Percentiles rank a stretch among this genome's conserved stretches.
Conservation (phyloP, 164 flowering plant species). For the Aristolochia californica region DNA sequence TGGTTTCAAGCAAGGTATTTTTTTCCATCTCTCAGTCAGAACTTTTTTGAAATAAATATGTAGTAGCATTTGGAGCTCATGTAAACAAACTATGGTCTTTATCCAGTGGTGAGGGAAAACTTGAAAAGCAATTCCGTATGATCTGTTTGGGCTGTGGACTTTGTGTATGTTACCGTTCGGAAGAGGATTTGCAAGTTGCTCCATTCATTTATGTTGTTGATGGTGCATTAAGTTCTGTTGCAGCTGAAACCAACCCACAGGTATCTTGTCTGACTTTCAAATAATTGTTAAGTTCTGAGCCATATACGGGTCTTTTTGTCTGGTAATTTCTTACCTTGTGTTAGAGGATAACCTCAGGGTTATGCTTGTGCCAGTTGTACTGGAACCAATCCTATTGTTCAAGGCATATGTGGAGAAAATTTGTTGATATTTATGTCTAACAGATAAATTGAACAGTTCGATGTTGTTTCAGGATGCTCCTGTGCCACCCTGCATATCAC, state of each 20-base stretch:
- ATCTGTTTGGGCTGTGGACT: conserved; percentile 82
- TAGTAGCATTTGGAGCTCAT: conserved; percentile 6
- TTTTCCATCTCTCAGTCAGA: too few species aligned
- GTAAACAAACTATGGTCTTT: conserved; percentile 14
- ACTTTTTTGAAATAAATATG: too few species aligned
- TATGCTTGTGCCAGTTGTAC: background rate
- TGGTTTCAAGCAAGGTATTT: too few species aligned
- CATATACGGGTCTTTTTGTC: background rate
- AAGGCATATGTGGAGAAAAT: background rate
- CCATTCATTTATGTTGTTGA: conserved; percentile 79
- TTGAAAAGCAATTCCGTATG: conserved; percentile 94
- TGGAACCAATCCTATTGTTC: background rate
- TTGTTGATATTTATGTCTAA: background rate
- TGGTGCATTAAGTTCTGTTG: conserved; percentile 87
- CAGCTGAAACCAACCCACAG: conserved; percentile 98
- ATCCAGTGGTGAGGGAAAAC: conserved; percentile 85
- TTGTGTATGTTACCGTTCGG: conserved; percentile 87
- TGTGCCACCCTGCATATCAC: conserved; percentile 97
- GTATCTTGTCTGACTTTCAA: conserved; percentile 17
- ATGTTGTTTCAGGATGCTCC: conserved; percentile 81
- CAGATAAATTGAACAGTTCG: background rate
- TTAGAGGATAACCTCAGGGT: background rate
- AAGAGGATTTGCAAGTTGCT: conserved; percentile 70
- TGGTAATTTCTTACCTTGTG: background rate
- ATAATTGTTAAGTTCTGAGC: background rate